Evolutionary conservation across 2,329 filamentous ascomycete genomes (phyloP).

Genomic region (Fusarium lateritium): DNA sequence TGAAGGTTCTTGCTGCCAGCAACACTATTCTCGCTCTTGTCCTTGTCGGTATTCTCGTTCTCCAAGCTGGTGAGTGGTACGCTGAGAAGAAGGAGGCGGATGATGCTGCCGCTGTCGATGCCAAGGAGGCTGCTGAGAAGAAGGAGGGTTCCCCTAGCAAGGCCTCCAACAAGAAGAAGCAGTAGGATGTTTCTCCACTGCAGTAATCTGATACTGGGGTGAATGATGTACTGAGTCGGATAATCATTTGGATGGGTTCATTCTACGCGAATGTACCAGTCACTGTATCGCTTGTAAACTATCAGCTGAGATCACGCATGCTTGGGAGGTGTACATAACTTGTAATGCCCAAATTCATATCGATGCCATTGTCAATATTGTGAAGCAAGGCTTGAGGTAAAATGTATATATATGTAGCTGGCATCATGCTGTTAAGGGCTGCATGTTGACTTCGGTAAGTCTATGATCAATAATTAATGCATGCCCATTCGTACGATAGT

Average conservation of each 20-base stretch:
- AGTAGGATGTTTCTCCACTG: slow-evolving; percentile 41
- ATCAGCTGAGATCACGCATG: slow-evolving; percentile 2
- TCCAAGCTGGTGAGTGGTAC: slow-evolving; percentile 99
- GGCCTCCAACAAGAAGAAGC: slow-evolving; percentile 56
- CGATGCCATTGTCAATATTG: background rate
- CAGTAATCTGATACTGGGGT: background rate
- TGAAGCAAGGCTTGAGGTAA: no score
- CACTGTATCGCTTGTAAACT: slow-evolving; percentile 25
- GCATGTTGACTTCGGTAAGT: no score
- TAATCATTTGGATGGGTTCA: background rate
- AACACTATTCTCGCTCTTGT: slow-evolving; percentile 97
- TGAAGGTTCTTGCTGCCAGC: slow-evolving; percentile 92
- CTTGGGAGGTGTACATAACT: slow-evolving; percentile 6
- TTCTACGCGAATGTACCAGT: slow-evolving; percentile 12
- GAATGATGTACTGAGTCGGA: slow-evolving; percentile 3
- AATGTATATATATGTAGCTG: no score
- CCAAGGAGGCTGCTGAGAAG: slow-evolving; percentile 57
- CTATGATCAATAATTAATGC: background rate
- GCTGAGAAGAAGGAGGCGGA: slow-evolving; percentile 93
- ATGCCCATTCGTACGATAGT: background rate
- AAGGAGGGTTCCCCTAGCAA: slow-evolving; percentile 53
- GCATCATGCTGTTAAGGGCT: no score
- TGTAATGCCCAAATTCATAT: background rate
- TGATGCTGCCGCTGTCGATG: slow-evolving; percentile 76
- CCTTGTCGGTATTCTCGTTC: slow-evolving; percentile 88